Base-by-base conservation (phyloP, 164 flowering plant genomes). In the Vitis riparia region DNA sequence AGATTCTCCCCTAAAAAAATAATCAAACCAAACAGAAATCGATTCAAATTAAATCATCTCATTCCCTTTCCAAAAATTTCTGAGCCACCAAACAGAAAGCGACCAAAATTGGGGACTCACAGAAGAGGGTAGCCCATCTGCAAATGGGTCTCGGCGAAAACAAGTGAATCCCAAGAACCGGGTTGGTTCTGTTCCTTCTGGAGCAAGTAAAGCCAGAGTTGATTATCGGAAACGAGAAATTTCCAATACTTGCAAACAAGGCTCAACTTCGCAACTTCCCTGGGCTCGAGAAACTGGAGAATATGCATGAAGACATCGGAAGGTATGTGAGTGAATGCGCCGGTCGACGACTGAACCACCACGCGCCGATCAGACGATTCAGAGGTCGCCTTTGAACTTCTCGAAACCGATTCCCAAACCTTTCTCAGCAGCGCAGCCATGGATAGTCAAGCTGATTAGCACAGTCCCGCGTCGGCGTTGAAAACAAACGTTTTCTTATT, bases 121-220 rank as follows among this genome's bases (percentile, higher is more conserved):
- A 57, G 83, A 64, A 85, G 84, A 55, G 96, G 91, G 67, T 76
- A 78, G 0, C 92, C 93, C 1, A 77, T 81, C 58, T 91, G 75
- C 78, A 94, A 73, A 57, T 73, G 69, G 15, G 84, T 84, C 59
- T 94, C 98, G 11, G 91, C 85, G 69, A 94, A 94, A 77, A 86
- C 79, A 65, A 87, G 62, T 15, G 90, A 79, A 14, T 91, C 95
- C 88, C 88, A 88, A 8, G 86, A 73, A 3, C 6, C 44, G 37
- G 68, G 62, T 9, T 74, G 76, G 23, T 79, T 77, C 30, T 62
- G 83, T 48, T 69, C 77, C 59, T 76, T 78, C 69, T 83, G 91
- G 49, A 94, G 82, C 75, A 88, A 94, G 79, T 72, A 80, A 68
- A 91, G 78, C 98, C 98, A 94, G 8, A 94, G 79, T 16, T 79